Percentiles rank a stretch among this genome's conserved stretches.
Evolutionary conservation across 2,329 filamentous ascomycete genomes (phyloP).

Genomic region (Colletotrichum ledebouriae): DNA sequence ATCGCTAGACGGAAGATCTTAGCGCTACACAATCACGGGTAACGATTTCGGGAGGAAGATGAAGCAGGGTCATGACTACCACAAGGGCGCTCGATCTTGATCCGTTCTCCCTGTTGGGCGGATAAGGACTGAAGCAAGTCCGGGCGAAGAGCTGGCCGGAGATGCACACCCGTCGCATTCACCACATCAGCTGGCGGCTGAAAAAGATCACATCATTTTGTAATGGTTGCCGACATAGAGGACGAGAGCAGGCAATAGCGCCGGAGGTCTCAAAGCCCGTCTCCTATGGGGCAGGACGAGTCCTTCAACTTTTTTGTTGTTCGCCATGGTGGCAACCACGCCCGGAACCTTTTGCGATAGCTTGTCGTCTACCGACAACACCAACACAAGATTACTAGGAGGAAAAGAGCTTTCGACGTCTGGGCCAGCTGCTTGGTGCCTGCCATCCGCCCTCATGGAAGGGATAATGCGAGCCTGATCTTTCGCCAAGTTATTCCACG

Average conservation of each 20-base stretch:
- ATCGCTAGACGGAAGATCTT: not conserved
- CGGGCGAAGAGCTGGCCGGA: too few species aligned
- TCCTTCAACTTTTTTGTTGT: not conserved
- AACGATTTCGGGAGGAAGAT: constrained; percentile 1
- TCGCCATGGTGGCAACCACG: not conserved
- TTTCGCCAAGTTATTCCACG: not conserved
- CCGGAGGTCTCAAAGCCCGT: not conserved
- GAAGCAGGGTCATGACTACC: not conserved
- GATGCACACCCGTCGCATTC: too few species aligned
- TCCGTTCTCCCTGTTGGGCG: not conserved
- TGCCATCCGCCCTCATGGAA: not conserved
- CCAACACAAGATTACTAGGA: not conserved
- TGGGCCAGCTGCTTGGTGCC: not conserved
- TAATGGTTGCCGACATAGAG: not conserved
- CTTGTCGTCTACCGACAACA: not conserved
- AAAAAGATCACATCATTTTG: too few species aligned
- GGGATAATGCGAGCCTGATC: not conserved
- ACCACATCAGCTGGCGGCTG: too few species aligned
- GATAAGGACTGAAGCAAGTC: not conserved
- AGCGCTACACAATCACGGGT: not conserved
- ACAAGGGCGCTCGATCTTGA: not conserved
- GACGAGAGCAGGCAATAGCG: not conserved
- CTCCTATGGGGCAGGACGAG: not conserved
- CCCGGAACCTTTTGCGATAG: not conserved
- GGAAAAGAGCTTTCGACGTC: not conserved